Evolutionary conservation across 2,329 filamentous ascomycete species (phyloP).

Genomic region (Nemania diffusa): DNA sequence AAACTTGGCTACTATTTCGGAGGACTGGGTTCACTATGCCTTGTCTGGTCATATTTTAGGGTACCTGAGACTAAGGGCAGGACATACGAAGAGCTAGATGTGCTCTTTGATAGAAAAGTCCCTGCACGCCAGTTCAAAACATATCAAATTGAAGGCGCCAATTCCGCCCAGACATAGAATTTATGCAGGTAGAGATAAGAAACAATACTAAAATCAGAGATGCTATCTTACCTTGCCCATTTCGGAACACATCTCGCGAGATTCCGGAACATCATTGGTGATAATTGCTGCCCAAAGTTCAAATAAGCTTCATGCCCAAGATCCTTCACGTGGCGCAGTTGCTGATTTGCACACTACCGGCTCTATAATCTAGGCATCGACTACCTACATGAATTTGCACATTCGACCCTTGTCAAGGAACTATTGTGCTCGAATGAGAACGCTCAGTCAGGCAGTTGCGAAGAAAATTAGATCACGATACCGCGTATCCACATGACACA

Average conservation of each 20-base stretch:
- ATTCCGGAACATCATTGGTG: background rate
- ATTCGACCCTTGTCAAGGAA: background rate
- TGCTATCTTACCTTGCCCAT: background rate
- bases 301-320: conserved; percentile 12
- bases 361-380: background rate
- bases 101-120: conserved; percentile 47
- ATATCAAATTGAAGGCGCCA: conserved; percentile 42
- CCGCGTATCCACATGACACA: conserved; percentile 23
- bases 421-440: no score
- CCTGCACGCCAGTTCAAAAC: conserved; percentile 49
- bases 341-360: conserved; percentile 9
- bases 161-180: conserved; percentile 28
- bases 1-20: conserved; percentile 57
- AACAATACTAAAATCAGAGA: background rate
- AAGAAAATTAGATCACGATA: conserved; percentile 28
- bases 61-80: conserved; percentile 49
- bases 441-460: conserved; percentile 4
- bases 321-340: conserved; percentile 21
- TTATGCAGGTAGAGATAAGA: background rate
- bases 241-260: background rate
- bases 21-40: conserved; percentile 51
- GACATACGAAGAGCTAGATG: conserved; percentile 49
- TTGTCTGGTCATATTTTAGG: conserved; percentile 52
- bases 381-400: background rate
- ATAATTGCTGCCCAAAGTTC: conserved; percentile 23